Evolutionary conservation across 1,139 yeast genomes (phyloP).

Genomic region (Saccharomyces hybrid): DNA sequence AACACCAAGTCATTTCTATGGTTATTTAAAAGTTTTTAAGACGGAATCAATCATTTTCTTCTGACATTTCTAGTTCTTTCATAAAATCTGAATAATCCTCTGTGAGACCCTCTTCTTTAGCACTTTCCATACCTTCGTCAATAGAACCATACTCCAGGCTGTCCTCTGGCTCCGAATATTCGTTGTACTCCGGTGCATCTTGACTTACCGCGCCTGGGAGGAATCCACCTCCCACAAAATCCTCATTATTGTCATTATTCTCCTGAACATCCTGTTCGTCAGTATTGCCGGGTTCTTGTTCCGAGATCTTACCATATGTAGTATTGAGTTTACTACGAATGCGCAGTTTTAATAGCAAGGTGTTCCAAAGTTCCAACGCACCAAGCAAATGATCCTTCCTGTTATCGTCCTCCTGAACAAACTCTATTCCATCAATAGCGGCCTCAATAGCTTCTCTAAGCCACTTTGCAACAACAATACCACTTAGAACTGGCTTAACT

Average conservation of each 20-base stretch:
- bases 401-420: slow-evolving; percentile 40
- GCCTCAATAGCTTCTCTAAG: slow-evolving; percentile 57
- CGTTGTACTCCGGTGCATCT: not conserved
- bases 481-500: slow-evolving; percentile 64
- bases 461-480: slow-evolving; percentile 64
- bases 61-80: slow-evolving; percentile 18
- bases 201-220: not conserved
- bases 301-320: slow-evolving; percentile 48
- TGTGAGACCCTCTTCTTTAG: not conserved
- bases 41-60: not conserved
- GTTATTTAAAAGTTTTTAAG: not conserved
- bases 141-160: not conserved
- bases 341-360: slow-evolving; percentile 60
- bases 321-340: slow-evolving; percentile 58
- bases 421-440: slow-evolving; percentile 51
- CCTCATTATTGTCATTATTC: slow-evolving; percentile 9
- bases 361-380: slow-evolving; percentile 67
- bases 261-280: slow-evolving; percentile 14
- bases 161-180: not conserved
- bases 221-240: slow-evolving; percentile 24
- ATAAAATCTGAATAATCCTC: slow-evolving; percentile 26
- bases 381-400: slow-evolving; percentile 41
- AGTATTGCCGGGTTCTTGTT: not conserved
- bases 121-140: not conserved
- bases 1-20: not conserved